Evolutionary conservation across 306 rosid genomes (phyloP).

Genomic region (Quercus bicolor): DNA sequence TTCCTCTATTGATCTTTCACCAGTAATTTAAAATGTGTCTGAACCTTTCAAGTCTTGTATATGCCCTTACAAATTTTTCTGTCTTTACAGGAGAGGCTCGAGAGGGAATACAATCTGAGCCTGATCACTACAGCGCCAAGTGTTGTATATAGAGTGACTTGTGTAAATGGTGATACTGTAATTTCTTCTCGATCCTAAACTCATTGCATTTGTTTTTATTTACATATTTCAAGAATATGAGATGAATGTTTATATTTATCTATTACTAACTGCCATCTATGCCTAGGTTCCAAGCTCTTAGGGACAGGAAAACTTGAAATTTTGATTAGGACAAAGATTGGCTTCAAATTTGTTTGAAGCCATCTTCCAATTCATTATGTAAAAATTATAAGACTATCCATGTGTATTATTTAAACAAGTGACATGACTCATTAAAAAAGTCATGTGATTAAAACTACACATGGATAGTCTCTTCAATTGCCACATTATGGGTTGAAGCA

Average conservation of each 20-base stretch:
- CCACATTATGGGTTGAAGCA: no score
- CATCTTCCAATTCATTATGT: no score
- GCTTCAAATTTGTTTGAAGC: no score
- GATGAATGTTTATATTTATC: not conserved
- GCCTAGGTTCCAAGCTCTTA: not conserved
- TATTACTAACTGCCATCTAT: not conserved
- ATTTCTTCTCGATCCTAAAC: conserved; percentile 57
- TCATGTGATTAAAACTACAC: no score
- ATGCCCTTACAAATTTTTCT: conserved; percentile 17
- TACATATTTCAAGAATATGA: not conserved
- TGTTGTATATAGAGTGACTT: conserved; percentile 69
- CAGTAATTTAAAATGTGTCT: conserved; percentile 7
- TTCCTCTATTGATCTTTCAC: conserved; percentile 1
- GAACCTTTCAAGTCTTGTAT: conserved; percentile 19
- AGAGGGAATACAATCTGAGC: conserved; percentile 79
- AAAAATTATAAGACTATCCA: no score
- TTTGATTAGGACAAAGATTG: not conserved
- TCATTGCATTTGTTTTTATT: conserved; percentile 24
- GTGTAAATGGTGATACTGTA: conserved; percentile 73
- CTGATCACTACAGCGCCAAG: conserved; percentile 86
- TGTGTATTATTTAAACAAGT: no score
- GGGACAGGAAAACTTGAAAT: not conserved
- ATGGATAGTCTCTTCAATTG: no score
- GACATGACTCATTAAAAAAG: no score
- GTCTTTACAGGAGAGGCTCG: conserved; percentile 61